These are phyloP conservation scores for Solanum pimpinellifolium DNA, from an alignment of 257 asterid species.

Conservation along the genomic window DNA sequence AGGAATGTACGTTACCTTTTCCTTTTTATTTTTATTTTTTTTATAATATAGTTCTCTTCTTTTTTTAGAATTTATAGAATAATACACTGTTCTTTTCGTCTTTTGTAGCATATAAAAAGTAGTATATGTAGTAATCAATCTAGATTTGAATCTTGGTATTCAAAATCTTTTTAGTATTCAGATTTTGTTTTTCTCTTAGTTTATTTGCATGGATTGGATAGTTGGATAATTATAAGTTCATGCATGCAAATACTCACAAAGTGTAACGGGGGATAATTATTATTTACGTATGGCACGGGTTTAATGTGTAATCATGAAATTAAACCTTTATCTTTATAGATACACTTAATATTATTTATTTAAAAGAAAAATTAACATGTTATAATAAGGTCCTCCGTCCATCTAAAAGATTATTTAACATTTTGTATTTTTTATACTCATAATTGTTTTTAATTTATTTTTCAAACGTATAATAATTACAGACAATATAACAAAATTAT, in stretches of 20 bases:
- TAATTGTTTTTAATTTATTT: not conserved
- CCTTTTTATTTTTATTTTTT: not conserved
- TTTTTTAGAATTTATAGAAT: not conserved
- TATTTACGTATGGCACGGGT: conserved; percentile 8
- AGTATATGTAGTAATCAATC: not conserved
- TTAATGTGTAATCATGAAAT: conserved; percentile 20
- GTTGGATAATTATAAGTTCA: not conserved
- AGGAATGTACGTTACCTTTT: conserved; percentile 7
- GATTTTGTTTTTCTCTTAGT: not conserved
- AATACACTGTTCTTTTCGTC: not conserved
- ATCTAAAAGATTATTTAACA: not conserved
- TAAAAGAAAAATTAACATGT: too few relatives aligned
- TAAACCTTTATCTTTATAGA: not conserved
- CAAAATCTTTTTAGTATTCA: not conserved
- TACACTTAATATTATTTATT: too few relatives aligned
- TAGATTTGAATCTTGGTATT: not conserved
- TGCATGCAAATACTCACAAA: conserved; percentile 5
- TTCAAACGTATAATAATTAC: not conserved
- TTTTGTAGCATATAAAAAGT: not conserved
- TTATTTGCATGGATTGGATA: conserved; percentile 15
- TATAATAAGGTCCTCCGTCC: not conserved
- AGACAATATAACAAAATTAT: too few relatives aligned
- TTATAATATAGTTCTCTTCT: not conserved
- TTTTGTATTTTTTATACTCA: too few relatives aligned
- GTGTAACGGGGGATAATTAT: not conserved